Evolutionary conservation across 2,329 filamentous ascomycete genomes (phyloP), one percentile per base, ranked within the genome.

Genomic region (Cladophialophora bantiana): DNA sequence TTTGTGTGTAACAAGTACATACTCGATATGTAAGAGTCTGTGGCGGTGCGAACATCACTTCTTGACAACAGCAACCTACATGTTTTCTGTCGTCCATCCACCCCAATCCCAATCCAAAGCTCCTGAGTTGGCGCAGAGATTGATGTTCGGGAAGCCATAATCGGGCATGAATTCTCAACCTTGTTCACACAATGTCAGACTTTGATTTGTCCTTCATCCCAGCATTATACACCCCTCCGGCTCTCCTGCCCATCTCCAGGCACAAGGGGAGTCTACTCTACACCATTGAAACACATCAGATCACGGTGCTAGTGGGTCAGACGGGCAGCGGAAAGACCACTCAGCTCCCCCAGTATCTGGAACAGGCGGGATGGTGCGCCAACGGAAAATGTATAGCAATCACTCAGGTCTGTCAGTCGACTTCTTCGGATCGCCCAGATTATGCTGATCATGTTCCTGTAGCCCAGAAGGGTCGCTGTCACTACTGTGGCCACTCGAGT

Each of bases 271-370:
- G 85, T 62, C 82, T 99, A 1, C 85, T 97, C 1, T 98, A 97
- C 78, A 85, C 94, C 13, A 86, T 97, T 66, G 94, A 98, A 77
- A 93, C 88, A 7, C 88, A 88, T 70, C 90, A 91, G 0, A 90
- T 98, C 65, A 94, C 92, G 0, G 92, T 98, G 59, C 88, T 98
- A 12, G 89, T 98, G 62, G 95, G 94, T 7, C 93, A 97, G 76
- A 98, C 95, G 1, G 95, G 95, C 3, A 96, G 92, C 31, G 94
- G 94, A 50, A 98, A 98, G 80, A 97, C 94, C 1, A 98, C 95
- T 0, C 95, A 98, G 76, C 90, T 98, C 52, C 95, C 95, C 0
- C 94, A 97, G 73, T 98, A 91, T 74, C 85, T 98, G 12, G 89
- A 96, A 65, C 85, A 91, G 73, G 92, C 90, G 74, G 94, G 94